Evolutionary conservation across 1,284 basidiomycete species (phyloP).

Genomic region (Pseudozyma sp.): DNA sequence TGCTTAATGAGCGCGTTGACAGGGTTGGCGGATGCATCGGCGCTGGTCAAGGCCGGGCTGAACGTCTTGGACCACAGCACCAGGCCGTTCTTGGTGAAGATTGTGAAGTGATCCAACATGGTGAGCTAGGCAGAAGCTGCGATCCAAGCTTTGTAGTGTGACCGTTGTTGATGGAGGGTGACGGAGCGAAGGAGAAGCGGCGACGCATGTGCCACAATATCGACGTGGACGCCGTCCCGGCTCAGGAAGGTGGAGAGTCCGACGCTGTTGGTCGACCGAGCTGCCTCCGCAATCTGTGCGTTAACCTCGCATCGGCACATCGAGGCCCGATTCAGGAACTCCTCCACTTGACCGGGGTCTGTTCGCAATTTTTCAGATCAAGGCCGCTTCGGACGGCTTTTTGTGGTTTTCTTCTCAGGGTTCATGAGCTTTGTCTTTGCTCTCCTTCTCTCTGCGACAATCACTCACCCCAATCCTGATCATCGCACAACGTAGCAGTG

Average conservation of each 20-base stretch:
- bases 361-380: no score
- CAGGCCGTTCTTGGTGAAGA: conserved; percentile 60
- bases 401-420: conserved; percentile 3
- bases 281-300: conserved; percentile 11
- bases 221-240: conserved; percentile 6
- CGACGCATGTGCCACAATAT: background rate
- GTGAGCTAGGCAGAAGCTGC: background rate
- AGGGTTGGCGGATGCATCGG: conserved; percentile 40
- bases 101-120: conserved; percentile 62
- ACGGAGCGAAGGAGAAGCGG: background rate
- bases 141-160: conserved; percentile 10
- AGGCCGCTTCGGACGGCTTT: no score
- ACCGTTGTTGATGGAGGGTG: conserved; percentile 4
- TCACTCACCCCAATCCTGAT: no score
- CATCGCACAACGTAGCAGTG: no score
- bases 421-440: background rate
- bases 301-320: no score
- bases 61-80: conserved; percentile 65
- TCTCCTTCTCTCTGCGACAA: background rate
- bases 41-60: conserved; percentile 39
- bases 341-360: no score
- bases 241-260: no score
- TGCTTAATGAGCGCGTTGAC: conserved; percentile 62
- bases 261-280: conserved; percentile 11
- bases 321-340: no score